Evolutionary conservation across 768 basidiomycete species (phyloP).

Genomic region (Leccinum barrowsii): DNA sequence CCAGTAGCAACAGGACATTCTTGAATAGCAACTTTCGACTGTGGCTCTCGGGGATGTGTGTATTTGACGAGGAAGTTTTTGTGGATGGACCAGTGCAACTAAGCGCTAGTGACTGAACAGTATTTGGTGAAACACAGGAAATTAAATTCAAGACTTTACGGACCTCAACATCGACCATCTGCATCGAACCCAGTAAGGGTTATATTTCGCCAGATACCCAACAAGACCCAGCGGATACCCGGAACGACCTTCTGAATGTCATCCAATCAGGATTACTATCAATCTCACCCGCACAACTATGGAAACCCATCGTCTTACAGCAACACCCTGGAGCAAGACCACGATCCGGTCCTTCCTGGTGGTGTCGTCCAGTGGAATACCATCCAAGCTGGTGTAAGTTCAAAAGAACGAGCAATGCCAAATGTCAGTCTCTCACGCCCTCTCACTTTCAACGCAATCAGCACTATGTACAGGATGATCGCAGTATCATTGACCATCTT

Average conservation of each 20-base stretch:
- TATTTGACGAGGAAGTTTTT: not conserved
- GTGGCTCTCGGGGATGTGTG: not conserved
- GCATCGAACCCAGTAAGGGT: slow-evolving; percentile 1
- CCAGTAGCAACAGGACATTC: not conserved
- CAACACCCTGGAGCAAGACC: slow-evolving; percentile 24
- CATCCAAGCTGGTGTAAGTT: slow-evolving; percentile 17
- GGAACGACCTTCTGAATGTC: slow-evolving; percentile 18
- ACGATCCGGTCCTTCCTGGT: slow-evolving; percentile 27
- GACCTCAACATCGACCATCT: slow-evolving; percentile 5
- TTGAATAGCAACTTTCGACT: not conserved
- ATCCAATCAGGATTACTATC: slow-evolving; percentile 26
- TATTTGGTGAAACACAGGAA: not conserved
- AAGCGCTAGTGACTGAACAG: slow-evolving; percentile 1
- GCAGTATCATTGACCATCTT: slow-evolving; percentile 24
- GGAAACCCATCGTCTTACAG: slow-evolving; percentile 11
- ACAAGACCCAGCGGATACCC: slow-evolving; percentile 14
- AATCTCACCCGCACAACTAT: slow-evolving; percentile 10
- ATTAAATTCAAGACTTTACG: not conserved
- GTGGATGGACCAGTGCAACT: not conserved
- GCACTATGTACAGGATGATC: slow-evolving; percentile 17
- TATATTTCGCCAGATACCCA: slow-evolving; percentile 15
- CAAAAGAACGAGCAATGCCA: slow-evolving; percentile 30
- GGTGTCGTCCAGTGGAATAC: slow-evolving; percentile 24
- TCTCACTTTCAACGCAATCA: slow-evolving; percentile 7
- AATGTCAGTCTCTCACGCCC: slow-evolving; percentile 30